Base-by-base conservation (phyloP, 257 asterid species). In the Lantana camara region DNA sequence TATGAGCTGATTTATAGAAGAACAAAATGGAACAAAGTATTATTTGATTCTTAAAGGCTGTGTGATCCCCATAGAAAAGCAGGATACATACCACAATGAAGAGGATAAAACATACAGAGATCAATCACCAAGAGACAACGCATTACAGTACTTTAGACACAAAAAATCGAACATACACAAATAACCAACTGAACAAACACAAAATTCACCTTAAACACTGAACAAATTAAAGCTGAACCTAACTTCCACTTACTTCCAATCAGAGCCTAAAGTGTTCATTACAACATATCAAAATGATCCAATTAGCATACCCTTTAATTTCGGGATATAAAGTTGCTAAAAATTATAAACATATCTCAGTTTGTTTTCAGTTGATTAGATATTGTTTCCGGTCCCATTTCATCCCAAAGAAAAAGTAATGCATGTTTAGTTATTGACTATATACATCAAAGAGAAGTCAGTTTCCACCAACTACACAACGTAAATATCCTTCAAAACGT, bases 401-500 rank as follows among this genome's bases (percentile, higher is more conserved):
- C 12, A 11, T 16, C 24, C 46, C 8, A 24, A 59, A 4, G 14
- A 9, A 29, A 41, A 53, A 44, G 5, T 4, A 38, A 46, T 23
- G 64, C 8, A 27, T 12, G n/a, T 46, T 35, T 10, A 13, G 19
- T 21, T 23, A 17, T 56, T 38, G 46, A 42, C 6, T n/a, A 38
- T 52, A 40, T 4, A 16, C 17, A 13, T 30, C 10, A 51, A 23
- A 7, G 38, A 58, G 48, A 13, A 60, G 40, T 14, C 23, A 50
- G 11, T 38, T 47, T 27, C 40, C 52, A 34, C 67, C 63, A 72
- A 49, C 77, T 49, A 10, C 42, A 40, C 44, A 58, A 37, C 37
- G 57, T 40, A 27, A 44, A n/a, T 58, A 7, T 40, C 30, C 15
- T 17, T 11, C n/a, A 17, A 64, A 48, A n/a, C 2, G 21, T 8